Conservation (phyloP, 1,284 basidiomycete species). For the Tylopilus sp. region DNA sequence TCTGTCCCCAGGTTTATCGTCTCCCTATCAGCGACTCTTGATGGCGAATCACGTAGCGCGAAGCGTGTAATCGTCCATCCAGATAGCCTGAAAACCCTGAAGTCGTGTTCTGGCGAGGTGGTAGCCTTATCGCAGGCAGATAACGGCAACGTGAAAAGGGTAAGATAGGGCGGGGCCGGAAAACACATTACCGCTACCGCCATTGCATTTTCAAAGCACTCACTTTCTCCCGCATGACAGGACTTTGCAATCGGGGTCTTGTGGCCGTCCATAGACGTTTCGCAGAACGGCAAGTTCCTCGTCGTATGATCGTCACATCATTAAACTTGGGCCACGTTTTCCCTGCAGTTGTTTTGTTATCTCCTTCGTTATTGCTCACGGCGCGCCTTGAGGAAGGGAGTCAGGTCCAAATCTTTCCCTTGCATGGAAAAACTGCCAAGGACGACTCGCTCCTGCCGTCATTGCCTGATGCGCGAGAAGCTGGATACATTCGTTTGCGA, state of each 20-base stretch:
- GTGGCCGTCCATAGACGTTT: constrained; percentile 65
- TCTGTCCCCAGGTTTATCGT: constrained; percentile 45
- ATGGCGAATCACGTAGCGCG: constrained; percentile 47
- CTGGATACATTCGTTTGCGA: constrained; percentile 47
- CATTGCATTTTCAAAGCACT: constrained; percentile 14
- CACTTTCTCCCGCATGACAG: constrained; percentile 34
- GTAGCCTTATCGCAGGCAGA: constrained; percentile 50
- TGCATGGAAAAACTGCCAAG: constrained; percentile 40
- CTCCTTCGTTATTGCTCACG: constrained; percentile 56
- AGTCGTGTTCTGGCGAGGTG: constrained; percentile 68
- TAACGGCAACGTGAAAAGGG: constrained; percentile 36
- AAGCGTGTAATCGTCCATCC: constrained; percentile 65
- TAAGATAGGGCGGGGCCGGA: constrained; percentile 23
- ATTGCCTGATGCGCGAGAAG: constrained; percentile 47
- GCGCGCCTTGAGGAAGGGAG: constrained; percentile 48
- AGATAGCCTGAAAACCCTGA: constrained; percentile 59
- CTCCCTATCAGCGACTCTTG: constrained; percentile 36
- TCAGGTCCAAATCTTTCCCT: constrained; percentile 45
- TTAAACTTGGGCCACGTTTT: constrained; percentile 20
- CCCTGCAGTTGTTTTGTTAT: constrained; percentile 48
- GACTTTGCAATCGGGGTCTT: constrained; percentile 61
- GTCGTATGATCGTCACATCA: constrained; percentile 8
- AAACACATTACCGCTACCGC: constrained; percentile 7
- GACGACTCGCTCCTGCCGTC: constrained; percentile 45
- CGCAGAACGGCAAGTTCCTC: constrained; percentile 49